phyloP scores from a whole-genome alignment of 768 basidiomycete species.

The Scleroderma citrinum region DNA sequence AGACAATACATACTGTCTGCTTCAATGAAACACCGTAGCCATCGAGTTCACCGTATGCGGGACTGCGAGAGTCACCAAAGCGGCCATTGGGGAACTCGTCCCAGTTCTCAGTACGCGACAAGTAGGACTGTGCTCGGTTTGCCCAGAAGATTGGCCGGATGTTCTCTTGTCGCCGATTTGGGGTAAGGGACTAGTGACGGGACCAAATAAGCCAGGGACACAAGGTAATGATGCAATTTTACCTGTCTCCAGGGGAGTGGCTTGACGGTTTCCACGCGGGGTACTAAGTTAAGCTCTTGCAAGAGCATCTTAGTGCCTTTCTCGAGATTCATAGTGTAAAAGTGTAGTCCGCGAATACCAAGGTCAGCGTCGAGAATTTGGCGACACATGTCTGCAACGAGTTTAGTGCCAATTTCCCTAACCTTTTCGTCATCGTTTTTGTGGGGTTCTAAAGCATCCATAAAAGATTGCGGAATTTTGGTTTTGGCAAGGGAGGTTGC shows the following conservation, averaged over 20 bases:
- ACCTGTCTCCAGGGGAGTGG: slow-evolving; percentile 98
- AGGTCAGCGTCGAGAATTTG: slow-evolving; percentile 73
- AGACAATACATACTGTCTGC: slow-evolving; percentile 55
- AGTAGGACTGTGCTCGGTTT: slow-evolving; percentile 90
- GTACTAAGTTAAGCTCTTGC: slow-evolving; percentile 85
- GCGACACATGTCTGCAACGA: slow-evolving; percentile 92
- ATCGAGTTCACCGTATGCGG: slow-evolving; percentile 96
- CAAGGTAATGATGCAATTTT: slow-evolving; percentile 7
- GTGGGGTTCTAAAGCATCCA: slow-evolving; percentile 76
- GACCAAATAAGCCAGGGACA: slow-evolving; percentile 9
- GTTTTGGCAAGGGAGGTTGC: slow-evolving; percentile 77
- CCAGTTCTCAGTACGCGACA: slow-evolving; percentile 97
- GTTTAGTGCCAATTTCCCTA: slow-evolving; percentile 84
- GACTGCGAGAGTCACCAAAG: slow-evolving; percentile 95
- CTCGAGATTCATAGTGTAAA: slow-evolving; percentile 97
- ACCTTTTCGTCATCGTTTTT: slow-evolving; percentile 94
- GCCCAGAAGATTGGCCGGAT: slow-evolving; percentile 99
- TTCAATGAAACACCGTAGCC: slow-evolving; percentile 94
- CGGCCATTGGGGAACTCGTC: slow-evolving; percentile 99
- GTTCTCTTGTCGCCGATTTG: slow-evolving; percentile 81
- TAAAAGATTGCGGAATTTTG: slow-evolving; percentile 66
- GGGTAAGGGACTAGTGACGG: slow-evolving; percentile 71
- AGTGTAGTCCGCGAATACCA: slow-evolving; percentile 86
- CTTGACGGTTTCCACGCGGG: slow-evolving; percentile 84
- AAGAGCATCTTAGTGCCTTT: slow-evolving; percentile 93